These are phyloP conservation scores for Trypanosoma avium DNA, from an alignment of 208 protist species.

Conservation along the genomic window DNA sequence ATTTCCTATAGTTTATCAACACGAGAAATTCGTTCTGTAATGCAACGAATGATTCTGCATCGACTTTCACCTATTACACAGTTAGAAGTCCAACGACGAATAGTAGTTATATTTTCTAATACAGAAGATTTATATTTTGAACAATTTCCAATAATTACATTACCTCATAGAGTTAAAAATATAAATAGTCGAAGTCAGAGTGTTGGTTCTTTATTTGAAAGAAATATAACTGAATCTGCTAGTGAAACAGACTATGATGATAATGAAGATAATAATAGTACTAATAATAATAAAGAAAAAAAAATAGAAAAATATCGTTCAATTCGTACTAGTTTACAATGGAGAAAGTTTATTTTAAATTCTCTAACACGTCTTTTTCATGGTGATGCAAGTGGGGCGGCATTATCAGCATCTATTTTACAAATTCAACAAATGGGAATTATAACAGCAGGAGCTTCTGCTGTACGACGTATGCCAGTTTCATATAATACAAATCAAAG, in stretches of 20 bases:
- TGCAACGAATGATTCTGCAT: conserved; percentile 25
- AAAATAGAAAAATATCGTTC: conserved; percentile 1
- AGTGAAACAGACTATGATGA: conserved; percentile 8
- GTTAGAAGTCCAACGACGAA: conserved; percentile 21
- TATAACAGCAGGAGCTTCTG: conserved; percentile 1
- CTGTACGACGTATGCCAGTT: conserved; percentile 14
- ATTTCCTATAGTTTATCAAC: conserved; percentile 15
- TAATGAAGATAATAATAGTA: neutral
- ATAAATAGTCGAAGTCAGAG: too few relatives aligned
- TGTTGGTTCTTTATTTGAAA: neutral
- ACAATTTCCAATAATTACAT: conserved; percentile 26
- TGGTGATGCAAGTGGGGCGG: conserved; percentile 6
- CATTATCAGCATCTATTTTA: neutral
- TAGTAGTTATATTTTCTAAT: conserved; percentile 9
- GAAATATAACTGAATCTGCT: neutral
- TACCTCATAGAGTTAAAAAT: neutral
- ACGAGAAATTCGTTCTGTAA: conserved; percentile 29
- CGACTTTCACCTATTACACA: conserved; percentile 33
- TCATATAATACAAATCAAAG: neutral
- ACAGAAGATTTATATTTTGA: conserved; percentile 35
- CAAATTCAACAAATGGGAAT: neutral
- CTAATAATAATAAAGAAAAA: conserved; percentile 28
- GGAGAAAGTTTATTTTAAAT: conserved; percentile 37
- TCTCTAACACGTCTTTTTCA: conserved; percentile 32
- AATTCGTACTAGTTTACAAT: conserved; percentile 29